phyloP scores from a whole-genome alignment of 2,329 filamentous ascomycete species.

The Phoma herbarum region DNA sequence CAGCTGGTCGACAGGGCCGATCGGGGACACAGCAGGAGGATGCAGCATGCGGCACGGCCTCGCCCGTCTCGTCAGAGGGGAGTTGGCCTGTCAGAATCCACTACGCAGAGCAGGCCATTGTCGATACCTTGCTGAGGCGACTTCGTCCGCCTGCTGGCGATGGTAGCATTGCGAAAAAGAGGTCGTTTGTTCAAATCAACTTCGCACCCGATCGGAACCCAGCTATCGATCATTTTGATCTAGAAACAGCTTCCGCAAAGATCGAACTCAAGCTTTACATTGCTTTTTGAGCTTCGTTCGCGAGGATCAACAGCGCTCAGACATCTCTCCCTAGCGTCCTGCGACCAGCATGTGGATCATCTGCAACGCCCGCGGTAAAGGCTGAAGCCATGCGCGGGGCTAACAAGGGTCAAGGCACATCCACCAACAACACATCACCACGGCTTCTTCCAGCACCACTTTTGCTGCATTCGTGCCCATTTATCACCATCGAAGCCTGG shows the following conservation, averaged over 20 bases:
- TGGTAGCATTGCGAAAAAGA: background rate
- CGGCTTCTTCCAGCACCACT: constrained; percentile 20
- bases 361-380: constrained; percentile 17
- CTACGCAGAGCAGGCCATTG: background rate
- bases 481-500: constrained; percentile 7
- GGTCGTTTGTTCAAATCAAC: background rate
- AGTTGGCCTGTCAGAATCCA: background rate
- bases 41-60: constrained; percentile 24
- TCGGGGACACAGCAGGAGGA: constrained; percentile 23
- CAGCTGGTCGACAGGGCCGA: constrained; percentile 19
- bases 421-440: constrained; percentile 25
- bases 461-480: constrained; percentile 21
- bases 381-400: constrained; percentile 20
- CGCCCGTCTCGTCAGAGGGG: constrained; percentile 17
- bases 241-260: background rate
- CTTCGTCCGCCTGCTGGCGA: background rate
- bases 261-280: constrained; percentile 1
- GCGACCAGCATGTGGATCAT: constrained; percentile 13
- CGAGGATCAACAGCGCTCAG: constrained; percentile 12
- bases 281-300: constrained; percentile 4
- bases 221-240: background rate
- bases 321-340: constrained; percentile 11
- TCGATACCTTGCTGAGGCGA: constrained; percentile 3
- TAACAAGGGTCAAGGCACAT: constrained; percentile 28
- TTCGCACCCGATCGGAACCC: background rate